phyloP scores from a whole-genome alignment of 1,284 basidiomycete genomes.

The Apiotrichum laibachii region DNA sequence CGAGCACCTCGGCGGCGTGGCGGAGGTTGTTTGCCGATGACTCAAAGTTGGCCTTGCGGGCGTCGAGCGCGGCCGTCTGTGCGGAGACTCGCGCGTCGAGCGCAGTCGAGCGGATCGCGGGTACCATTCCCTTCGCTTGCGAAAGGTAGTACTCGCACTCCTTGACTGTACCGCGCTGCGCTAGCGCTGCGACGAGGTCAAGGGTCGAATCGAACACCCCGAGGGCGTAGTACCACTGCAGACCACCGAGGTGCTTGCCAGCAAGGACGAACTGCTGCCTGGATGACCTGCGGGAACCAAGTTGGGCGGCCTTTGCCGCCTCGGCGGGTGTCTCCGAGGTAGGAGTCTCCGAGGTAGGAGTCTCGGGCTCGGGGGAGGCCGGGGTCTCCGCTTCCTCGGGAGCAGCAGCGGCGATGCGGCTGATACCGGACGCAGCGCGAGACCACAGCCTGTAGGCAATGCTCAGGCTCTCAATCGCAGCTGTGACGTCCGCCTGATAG shows the following conservation, averaged over 20 bases:
- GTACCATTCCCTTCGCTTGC: slow-evolving; percentile 67
- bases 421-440: slow-evolving; percentile 67
- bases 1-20: slow-evolving; percentile 53
- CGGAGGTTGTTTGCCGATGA: slow-evolving; percentile 59
- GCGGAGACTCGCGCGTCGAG: slow-evolving; percentile 64
- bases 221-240: slow-evolving; percentile 73
- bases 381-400: not conserved
- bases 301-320: slow-evolving; percentile 2
- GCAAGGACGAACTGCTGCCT: slow-evolving; percentile 17
- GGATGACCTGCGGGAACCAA: not conserved
- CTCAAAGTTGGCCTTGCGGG: slow-evolving; percentile 61
- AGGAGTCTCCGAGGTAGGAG: not conserved
- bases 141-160: slow-evolving; percentile 78
- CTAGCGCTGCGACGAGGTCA: slow-evolving; percentile 62
- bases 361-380: not conserved
- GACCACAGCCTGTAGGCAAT: slow-evolving; percentile 76
- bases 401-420: slow-evolving; percentile 56
- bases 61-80: slow-evolving; percentile 64
- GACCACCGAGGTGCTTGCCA: slow-evolving; percentile 55
- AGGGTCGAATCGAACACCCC: slow-evolving; percentile 64
- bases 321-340: not conserved
- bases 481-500: slow-evolving; percentile 63
- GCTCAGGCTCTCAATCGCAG: slow-evolving; percentile 62
- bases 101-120: slow-evolving; percentile 63
- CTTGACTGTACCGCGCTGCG: slow-evolving; percentile 68